phyloP scores from a whole-genome alignment of 805 yeast species.

The Spathaspora passalidarum region DNA sequence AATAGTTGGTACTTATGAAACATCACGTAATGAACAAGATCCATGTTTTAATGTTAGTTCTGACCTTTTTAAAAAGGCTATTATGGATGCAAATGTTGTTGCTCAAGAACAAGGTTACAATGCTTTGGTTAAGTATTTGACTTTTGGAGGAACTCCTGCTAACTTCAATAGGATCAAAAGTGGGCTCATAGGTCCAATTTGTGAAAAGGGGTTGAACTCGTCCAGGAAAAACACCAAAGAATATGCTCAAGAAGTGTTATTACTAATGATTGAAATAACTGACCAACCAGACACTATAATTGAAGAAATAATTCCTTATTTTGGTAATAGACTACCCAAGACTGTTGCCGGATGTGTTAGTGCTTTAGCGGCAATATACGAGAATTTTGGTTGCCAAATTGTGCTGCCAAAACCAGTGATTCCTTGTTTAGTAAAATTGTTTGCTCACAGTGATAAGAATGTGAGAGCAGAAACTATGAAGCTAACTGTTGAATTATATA shows the following conservation, averaged over 20 bases:
- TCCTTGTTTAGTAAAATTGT: constrained; percentile 60
- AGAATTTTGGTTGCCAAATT: constrained; percentile 60
- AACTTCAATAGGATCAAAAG: constrained; percentile 40
- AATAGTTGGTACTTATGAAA: constrained; percentile 47
- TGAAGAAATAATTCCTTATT: constrained; percentile 61
- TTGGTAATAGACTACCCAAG: constrained; percentile 70
- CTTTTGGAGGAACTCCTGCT: constrained; percentile 49
- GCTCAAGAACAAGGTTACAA: constrained; percentile 83
- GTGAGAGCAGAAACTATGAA: constrained; percentile 78
- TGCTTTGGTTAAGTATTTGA: constrained; percentile 52
- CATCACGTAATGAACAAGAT: constrained; percentile 54
- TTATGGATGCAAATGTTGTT: constrained; percentile 80
- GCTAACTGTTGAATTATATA: constrained; percentile 65
- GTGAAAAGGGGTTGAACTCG: constrained; percentile 82
- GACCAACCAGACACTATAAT: constrained; percentile 64
- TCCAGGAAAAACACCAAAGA: constrained; percentile 71
- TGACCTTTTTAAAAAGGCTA: constrained; percentile 53
- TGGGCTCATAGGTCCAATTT: constrained; percentile 47
- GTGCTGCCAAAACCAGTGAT: constrained; percentile 57
- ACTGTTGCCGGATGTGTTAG: constrained; percentile 64
- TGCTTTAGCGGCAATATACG: constrained; percentile 55
- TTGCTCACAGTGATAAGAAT: constrained; percentile 80
- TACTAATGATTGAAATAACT: constrained; percentile 57
- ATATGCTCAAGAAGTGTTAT: constrained; percentile 58
- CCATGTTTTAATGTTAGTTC: constrained; percentile 56